Conservation (phyloP, 2,329 filamentous ascomycete genomes). For the Seiridium cupressi region DNA sequence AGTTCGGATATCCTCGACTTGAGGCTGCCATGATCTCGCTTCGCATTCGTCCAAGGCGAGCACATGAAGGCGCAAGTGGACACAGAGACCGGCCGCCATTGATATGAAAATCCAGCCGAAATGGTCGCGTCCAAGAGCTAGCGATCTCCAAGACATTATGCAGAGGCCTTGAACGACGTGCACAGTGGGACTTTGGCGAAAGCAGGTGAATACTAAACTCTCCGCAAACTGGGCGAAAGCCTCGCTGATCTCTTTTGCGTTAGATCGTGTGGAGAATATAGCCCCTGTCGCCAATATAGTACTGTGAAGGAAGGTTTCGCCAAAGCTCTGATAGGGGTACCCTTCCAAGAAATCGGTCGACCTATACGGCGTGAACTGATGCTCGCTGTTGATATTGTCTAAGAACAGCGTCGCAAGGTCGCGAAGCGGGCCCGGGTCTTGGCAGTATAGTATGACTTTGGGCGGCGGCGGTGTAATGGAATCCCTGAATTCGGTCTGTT, state of each 20-base stretch:
- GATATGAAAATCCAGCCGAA: conserved; percentile 16
- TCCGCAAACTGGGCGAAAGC: conserved; percentile 13
- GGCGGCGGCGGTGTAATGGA: conserved; percentile 3
- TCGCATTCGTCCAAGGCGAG: conserved; percentile 13
- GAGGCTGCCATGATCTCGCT: conserved; percentile 12
- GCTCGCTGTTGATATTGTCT: conserved; percentile 14
- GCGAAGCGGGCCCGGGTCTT: conserved; percentile 7
- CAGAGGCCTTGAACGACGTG: conserved; percentile 15
- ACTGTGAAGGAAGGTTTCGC: conserved; percentile 13
- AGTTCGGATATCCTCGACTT: conserved; percentile 11
- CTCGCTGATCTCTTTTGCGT: conserved; percentile 9
- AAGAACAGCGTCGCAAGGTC: conserved; percentile 12
- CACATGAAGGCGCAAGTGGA: conserved; percentile 14
- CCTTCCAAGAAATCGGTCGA: conserved; percentile 8
- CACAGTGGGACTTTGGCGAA: conserved; percentile 10
- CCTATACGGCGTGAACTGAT: conserved; percentile 14
- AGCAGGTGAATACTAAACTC: conserved; percentile 13
- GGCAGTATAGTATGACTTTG: conserved; percentile 11
- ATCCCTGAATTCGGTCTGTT: not conserved
- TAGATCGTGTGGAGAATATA: conserved; percentile 6
- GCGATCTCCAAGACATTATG: conserved; percentile 15
- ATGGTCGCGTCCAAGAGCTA: conserved; percentile 14
- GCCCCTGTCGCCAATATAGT: conserved; percentile 12
- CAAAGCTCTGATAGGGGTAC: conserved; percentile 11
- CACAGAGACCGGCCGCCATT: conserved; percentile 16